A percentile compares a stretch with the other conserved stretches of the same genome.
phyloP scores from a whole-genome alignment of 805 yeast genomes.

The Saccharomycopsis olivae region DNA sequence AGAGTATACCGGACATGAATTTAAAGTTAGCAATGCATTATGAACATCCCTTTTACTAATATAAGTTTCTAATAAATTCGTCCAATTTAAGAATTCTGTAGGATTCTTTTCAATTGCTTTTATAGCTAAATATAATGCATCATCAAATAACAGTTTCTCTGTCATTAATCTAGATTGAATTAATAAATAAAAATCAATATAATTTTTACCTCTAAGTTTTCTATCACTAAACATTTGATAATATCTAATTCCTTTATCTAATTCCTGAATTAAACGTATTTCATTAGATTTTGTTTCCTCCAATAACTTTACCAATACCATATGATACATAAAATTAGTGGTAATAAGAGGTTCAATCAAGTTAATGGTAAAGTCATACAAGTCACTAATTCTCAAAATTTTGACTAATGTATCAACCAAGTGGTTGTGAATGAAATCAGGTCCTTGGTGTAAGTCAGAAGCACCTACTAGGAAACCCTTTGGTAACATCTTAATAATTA shows the following conservation, averaged over 20 bases:
- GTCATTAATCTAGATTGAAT: slow-evolving; percentile 55
- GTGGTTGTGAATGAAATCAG: slow-evolving; percentile 34
- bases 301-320: slow-evolving; percentile 9
- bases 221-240: slow-evolving; percentile 1
- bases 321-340: slow-evolving; percentile 15
- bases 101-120: slow-evolving; percentile 62
- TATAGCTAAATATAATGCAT: slow-evolving; percentile 50
- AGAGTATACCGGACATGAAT: slow-evolving; percentile 61
- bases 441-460: slow-evolving; percentile 25
- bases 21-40: slow-evolving; percentile 55
- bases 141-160: slow-evolving; percentile 37
- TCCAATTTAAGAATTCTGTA: slow-evolving; percentile 68
- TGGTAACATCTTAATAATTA: slow-evolving; percentile 36
- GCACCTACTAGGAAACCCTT: slow-evolving; percentile 39
- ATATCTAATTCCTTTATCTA: slow-evolving; percentile 10
- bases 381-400: slow-evolving; percentile 29
- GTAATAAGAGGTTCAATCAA: slow-evolving; percentile 23
- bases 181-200: slow-evolving; percentile 20
- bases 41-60: slow-evolving; percentile 43
- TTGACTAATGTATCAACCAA: slow-evolving; percentile 41
- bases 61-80: slow-evolving; percentile 48
- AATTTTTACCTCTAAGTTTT: slow-evolving; percentile 9
- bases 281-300: slow-evolving; percentile 8
- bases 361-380: slow-evolving; percentile 31
- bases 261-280: slow-evolving; percentile 12